Evolutionary conservation across 305 asterid genomes (phyloP).

Genomic region (Solanum chacoense): DNA sequence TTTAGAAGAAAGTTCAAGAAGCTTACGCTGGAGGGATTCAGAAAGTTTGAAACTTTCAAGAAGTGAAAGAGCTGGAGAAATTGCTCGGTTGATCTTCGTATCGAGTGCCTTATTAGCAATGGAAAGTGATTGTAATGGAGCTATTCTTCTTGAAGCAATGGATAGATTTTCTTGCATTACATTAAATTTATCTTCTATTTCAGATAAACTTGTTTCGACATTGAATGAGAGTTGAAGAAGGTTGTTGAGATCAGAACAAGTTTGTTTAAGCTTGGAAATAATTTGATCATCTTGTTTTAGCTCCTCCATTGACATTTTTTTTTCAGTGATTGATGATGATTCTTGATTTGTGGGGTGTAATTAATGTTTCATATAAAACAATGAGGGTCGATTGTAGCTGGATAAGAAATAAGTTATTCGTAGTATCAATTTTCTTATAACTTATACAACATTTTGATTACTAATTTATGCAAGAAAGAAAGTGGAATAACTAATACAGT

Average conservation of each 20-base stretch:
- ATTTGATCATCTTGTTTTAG: slow-evolving; percentile 28
- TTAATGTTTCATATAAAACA: background rate
- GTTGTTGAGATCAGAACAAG: slow-evolving; percentile 35
- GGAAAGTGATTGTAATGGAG: slow-evolving; percentile 65
- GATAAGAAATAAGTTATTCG: background rate
- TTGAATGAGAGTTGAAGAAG: slow-evolving; percentile 30
- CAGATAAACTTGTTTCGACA: slow-evolving; percentile 28
- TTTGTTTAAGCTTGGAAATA: slow-evolving; percentile 20
- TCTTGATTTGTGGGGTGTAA: background rate
- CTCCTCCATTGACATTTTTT: slow-evolving; percentile 21
- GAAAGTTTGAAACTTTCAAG: slow-evolving; percentile 54
- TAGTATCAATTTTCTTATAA: too few species aligned
- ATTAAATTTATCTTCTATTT: slow-evolving; percentile 24
- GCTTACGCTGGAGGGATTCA: slow-evolving; percentile 48
- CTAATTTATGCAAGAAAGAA: background rate
- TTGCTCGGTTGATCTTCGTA: slow-evolving; percentile 56
- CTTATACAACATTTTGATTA: too few species aligned
- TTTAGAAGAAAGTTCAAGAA: slow-evolving; percentile 28
- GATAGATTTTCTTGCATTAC: slow-evolving; percentile 26
- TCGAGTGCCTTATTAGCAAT: slow-evolving; percentile 67
- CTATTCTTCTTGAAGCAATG: slow-evolving; percentile 40
- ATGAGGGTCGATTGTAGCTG: background rate
- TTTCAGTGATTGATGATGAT: background rate
- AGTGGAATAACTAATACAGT: background rate
- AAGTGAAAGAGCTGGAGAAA: slow-evolving; percentile 56